phyloP scores from a whole-genome alignment of 495 filamentous ascomycete species.

The Xylaria bambusicola region DNA sequence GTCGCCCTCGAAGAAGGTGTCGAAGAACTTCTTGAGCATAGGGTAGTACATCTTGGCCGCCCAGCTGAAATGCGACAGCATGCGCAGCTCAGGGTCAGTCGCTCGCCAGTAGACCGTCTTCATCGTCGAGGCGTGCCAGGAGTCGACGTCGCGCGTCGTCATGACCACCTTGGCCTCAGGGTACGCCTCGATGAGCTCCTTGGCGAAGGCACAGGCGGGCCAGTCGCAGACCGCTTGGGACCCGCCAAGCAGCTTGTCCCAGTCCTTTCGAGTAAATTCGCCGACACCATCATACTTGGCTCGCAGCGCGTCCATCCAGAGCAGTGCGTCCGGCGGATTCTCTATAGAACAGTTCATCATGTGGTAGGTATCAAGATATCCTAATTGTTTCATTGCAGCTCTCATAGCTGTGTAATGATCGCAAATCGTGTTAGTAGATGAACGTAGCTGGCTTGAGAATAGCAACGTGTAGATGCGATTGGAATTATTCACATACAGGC shows the following conservation, averaged over 20 bases:
- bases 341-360: constrained; percentile 68
- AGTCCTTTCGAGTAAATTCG: constrained; percentile 63
- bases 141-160: constrained; percentile 57
- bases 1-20: constrained; percentile 40
- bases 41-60: constrained; percentile 60
- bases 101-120: constrained; percentile 56
- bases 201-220: constrained; percentile 65
- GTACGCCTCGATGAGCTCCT: constrained; percentile 69
- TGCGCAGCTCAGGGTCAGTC: constrained; percentile 55
- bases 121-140: constrained; percentile 47
- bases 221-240: constrained; percentile 65
- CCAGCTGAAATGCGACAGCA: constrained; percentile 56
- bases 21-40: constrained; percentile 62
- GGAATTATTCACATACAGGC: constrained; percentile 51
- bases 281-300: constrained; percentile 65
- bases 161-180: constrained; percentile 70
- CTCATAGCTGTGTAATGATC: constrained; percentile 50
- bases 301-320: constrained; percentile 67
- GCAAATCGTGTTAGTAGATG: not conserved
- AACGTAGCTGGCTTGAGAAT: not conserved
- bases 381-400: constrained; percentile 61
- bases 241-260: constrained; percentile 67
- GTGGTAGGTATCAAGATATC: constrained; percentile 66
- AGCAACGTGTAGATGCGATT: not conserved
- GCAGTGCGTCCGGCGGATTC: constrained; percentile 65